Base-by-base conservation (phyloP, 257 asterid genomes). In the Verbascum thapsus region DNA sequence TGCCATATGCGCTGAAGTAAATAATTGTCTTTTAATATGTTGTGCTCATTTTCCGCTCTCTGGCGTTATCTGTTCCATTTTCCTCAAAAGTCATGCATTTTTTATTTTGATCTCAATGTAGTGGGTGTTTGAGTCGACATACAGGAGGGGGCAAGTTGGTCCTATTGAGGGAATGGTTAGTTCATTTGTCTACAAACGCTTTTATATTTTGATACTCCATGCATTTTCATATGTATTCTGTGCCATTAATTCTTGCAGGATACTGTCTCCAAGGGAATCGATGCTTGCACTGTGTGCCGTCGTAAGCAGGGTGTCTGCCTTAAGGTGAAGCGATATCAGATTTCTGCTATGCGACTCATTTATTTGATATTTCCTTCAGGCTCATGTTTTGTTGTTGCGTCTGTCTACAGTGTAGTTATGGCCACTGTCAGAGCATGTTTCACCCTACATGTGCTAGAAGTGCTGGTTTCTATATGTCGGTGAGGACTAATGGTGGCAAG, bases 1-100 rank as follows among this genome's bases (percentile, higher is more conserved):
- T 63, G 97, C 97, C 65, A 80, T 94, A 7, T 94, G 99, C 78
- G 99, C 97, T 61, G 99, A 94, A 85, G 99, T 94, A 87, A 87
- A 60, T 60, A 43, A 53, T 61, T 38, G 58, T 63, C 41, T 70
- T 63, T 55, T 45, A 35, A n/a, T 53, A 41, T 55, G 30, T 71
- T 35, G 45, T 71, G 54, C 62, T 76, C 12, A 12, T 59, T 64
- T 70, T 39, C 13, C 41, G 55, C 63, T 39, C 38, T 50, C 49
- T 58, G 48, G 52, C 61, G 38, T 57, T 67, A 34, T 40, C 53
- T 41, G 11, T 42, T 42, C 6, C 60, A 12, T 73, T 64, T 51
- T 63, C 61, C 69, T 43, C 62, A 39, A 32, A n/a, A 38, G 65
- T 58, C 34, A 74, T 59, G 54, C 58, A 20, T 73, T 57, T n/a